Evolutionary conservation across 164 flowering plant genomes (phyloP).

Genomic region (Nelumbo lutea): DNA sequence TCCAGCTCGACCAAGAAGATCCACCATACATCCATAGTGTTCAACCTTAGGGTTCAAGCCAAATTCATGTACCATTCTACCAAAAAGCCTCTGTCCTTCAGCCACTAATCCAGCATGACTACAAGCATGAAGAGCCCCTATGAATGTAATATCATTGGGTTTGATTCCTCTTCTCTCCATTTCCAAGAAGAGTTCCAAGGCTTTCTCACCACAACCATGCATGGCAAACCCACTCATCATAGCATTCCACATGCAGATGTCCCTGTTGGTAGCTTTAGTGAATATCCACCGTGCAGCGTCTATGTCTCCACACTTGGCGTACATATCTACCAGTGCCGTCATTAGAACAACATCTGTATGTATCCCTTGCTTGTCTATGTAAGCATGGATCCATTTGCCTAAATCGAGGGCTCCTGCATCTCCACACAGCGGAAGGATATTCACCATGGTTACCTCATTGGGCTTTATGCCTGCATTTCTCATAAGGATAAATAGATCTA

Average conservation of each 20-base stretch:
- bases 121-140: slow-evolving; percentile 48
- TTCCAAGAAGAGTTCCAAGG: slow-evolving; percentile 38
- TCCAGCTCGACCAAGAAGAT: slow-evolving; percentile 64
- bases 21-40: slow-evolving; percentile 67
- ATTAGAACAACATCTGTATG: slow-evolving; percentile 30
- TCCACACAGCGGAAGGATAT: slow-evolving; percentile 39
- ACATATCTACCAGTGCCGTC: slow-evolving; percentile 47
- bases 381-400: slow-evolving; percentile 50
- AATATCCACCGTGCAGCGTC: slow-evolving; percentile 34
- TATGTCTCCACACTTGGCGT: slow-evolving; percentile 49
- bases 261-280: slow-evolving; percentile 26
- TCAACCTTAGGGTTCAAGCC: slow-evolving; percentile 41
- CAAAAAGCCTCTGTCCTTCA: slow-evolving; percentile 39
- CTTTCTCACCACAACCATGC: slow-evolving; percentile 55
- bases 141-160: slow-evolving; percentile 51
- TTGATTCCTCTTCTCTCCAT: slow-evolving; percentile 29
- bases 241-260: slow-evolving; percentile 52
- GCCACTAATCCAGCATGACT: slow-evolving; percentile 57
- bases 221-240: slow-evolving; percentile 51
- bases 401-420: slow-evolving; percentile 45
- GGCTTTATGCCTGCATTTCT: slow-evolving; percentile 26
- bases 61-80: slow-evolving; percentile 29
- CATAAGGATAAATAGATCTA: slow-evolving; percentile 37
- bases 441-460: slow-evolving; percentile 38
- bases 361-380: slow-evolving; percentile 31